These are phyloP conservation scores for Phytophthora citrophthora DNA, from an alignment of 352 stramenopile species.

Conservation along the genomic window DNA sequence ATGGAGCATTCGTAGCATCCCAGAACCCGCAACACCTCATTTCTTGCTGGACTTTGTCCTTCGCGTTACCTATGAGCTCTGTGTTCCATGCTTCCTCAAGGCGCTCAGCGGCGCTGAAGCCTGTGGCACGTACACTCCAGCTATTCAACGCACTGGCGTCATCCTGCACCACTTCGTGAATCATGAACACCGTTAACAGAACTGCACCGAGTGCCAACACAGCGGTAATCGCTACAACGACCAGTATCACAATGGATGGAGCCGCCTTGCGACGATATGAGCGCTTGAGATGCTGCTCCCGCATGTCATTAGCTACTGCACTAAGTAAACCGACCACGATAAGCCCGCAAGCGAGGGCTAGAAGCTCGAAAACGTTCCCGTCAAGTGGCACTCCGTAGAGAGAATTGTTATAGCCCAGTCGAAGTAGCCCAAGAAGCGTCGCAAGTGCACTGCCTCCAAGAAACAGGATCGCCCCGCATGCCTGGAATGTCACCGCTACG, in stretches of 20 bases:
- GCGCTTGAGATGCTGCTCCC: conserved; percentile 39
- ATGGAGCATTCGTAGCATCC: conserved; percentile 45
- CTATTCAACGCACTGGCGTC: conserved; percentile 52
- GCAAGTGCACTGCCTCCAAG: conserved; percentile 51
- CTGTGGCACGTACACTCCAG: conserved; percentile 78
- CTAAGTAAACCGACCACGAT: conserved; percentile 46
- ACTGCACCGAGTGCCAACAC: conserved; percentile 51
- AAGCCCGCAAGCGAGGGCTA: conserved; percentile 44
- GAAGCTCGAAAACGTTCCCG: conserved; percentile 46
- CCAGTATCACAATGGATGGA: conserved; percentile 18
- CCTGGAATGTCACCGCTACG: conserved; percentile 44
- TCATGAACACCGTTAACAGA: conserved; percentile 64
- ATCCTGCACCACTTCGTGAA: conserved; percentile 61
- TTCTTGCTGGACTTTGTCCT: conserved; percentile 63
- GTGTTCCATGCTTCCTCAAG: conserved; percentile 58
- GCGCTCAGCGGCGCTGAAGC: conserved; percentile 61
- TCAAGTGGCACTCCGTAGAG: conserved; percentile 65
- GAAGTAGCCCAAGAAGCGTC: conserved; percentile 61
- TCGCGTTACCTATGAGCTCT: conserved; percentile 48
- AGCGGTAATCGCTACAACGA: conserved; percentile 44
- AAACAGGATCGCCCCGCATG: conserved; percentile 43
- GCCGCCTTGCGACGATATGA: conserved; percentile 23
- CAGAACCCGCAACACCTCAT: conserved; percentile 77
- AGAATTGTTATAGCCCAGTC: conserved; percentile 52
- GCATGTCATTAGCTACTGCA: conserved; percentile 62